phyloP scores from a whole-genome alignment of 139 green algal genomes.

The Chlamydomonas incerta region DNA sequence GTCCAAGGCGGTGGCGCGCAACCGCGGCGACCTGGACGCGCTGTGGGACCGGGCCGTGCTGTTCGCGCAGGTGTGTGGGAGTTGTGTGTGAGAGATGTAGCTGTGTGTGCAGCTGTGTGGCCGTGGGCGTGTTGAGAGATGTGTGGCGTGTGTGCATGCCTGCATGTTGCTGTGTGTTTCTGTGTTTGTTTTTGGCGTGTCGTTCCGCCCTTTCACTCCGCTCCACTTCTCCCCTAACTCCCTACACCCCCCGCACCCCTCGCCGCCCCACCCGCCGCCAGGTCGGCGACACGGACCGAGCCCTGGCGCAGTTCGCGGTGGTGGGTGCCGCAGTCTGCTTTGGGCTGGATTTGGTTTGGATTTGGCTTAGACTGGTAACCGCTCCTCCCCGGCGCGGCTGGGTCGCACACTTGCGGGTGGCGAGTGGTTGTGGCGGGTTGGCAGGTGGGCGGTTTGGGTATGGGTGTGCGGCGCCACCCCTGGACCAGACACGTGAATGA shows the following conservation, averaged over 20 bases:
- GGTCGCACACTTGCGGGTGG: too few relatives aligned
- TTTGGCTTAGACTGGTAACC: too few relatives aligned
- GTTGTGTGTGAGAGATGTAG: background rate
- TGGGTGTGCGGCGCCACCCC: too few relatives aligned
- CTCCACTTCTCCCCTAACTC: background rate
- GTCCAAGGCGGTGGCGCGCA: conserved; percentile 69
- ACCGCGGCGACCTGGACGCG: conserved; percentile 78
- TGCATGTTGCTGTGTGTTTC: background rate
- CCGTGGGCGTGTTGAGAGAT: background rate
- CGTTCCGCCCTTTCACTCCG: background rate
- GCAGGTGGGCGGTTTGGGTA: too few relatives aligned
- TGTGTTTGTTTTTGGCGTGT: background rate
- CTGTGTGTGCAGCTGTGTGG: too few relatives aligned
- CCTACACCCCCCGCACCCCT: background rate
- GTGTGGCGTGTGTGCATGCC: background rate
- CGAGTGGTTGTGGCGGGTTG: too few relatives aligned
- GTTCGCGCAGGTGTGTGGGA: conserved; percentile 62
- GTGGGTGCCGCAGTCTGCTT: background rate
- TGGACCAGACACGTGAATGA: too few relatives aligned
- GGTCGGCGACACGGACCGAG: conserved; percentile 27
- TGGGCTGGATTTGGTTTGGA: too few relatives aligned
- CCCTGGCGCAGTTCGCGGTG: conserved; percentile 50
- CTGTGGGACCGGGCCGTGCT: conserved; percentile 79
- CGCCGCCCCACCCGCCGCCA: background rate
- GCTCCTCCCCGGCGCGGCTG: too few relatives aligned